These are phyloP conservation scores for Stephania japonica DNA, from an alignment of 164 flowering plant genomes.

Conservation along the genomic window DNA sequence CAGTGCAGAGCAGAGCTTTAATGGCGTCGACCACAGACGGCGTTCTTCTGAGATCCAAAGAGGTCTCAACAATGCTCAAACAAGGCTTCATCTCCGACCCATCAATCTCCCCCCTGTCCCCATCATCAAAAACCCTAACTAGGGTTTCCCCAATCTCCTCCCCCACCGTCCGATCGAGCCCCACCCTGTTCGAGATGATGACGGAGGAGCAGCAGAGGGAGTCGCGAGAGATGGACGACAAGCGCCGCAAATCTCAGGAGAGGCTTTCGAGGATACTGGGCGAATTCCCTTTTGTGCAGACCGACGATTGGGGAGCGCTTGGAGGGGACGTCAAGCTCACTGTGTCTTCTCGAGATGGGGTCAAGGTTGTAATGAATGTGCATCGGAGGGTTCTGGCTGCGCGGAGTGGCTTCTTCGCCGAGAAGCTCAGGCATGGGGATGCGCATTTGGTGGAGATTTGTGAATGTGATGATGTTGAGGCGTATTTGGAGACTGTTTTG, in stretches of 20 bases:
- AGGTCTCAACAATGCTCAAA: conserved; percentile 65
- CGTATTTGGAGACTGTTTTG: conserved; percentile 71
- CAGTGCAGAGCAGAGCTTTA: background rate
- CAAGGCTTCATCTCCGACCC: conserved; percentile 82
- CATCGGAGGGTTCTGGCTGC: conserved; percentile 56
- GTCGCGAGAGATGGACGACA: conserved; percentile 20
- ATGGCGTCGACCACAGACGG: conserved; percentile 10
- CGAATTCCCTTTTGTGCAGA: conserved; percentile 34
- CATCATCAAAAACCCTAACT: conserved; percentile 27
- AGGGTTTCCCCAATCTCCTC: conserved; percentile 20
- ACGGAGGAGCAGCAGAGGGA: conserved; percentile 48
- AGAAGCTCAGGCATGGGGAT: conserved; percentile 39
- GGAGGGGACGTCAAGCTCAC: conserved; percentile 74
- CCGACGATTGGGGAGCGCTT: conserved; percentile 23
- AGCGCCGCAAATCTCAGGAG: conserved; percentile 31
- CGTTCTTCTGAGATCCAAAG: conserved; percentile 14
- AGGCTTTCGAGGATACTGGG: conserved; percentile 41
- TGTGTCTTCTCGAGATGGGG: conserved; percentile 53
- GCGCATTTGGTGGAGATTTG: conserved; percentile 73
- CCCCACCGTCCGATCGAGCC: conserved; percentile 33
- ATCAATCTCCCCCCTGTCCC: conserved; percentile 39
- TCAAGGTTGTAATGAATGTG: conserved; percentile 55
- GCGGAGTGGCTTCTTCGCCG: conserved; percentile 69
- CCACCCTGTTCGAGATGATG: conserved; percentile 80
- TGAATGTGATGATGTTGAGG: conserved; percentile 86